Evolutionary conservation across 2,329 filamentous ascomycete genomes (phyloP).

Genomic region (Herpotrichia juniperi): DNA sequence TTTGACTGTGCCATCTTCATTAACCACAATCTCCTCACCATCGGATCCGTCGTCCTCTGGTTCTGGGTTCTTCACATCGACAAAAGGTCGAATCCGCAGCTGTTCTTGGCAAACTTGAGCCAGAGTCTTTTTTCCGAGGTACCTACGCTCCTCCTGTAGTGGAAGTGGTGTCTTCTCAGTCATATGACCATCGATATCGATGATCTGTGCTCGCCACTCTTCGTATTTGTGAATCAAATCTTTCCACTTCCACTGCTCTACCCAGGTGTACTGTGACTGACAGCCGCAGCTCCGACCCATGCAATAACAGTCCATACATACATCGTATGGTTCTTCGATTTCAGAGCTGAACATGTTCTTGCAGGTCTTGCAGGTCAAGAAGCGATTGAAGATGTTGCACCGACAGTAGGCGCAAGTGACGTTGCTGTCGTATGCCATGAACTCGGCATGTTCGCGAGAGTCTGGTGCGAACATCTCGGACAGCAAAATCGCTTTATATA

Average conservation of each 20-base stretch:
- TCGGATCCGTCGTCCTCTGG: conserved; percentile 53
- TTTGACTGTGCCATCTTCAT: conserved; percentile 68
- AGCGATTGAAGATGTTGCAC: conserved; percentile 96
- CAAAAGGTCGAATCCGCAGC: conserved; percentile 77
- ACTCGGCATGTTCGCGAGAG: conserved; percentile 73
- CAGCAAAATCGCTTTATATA: conserved; percentile 80
- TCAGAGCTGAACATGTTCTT: conserved; percentile 69
- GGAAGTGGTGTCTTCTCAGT: conserved; percentile 71
- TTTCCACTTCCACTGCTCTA: conserved; percentile 89
- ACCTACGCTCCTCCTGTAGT: conserved; percentile 71
- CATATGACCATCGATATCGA: conserved; percentile 71
- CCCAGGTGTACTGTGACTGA: conserved; percentile 84
- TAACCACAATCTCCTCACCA: conserved; percentile 63
- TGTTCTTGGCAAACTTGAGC: conserved; percentile 96
- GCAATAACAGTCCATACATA: conserved; percentile 98
- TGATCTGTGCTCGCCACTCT: conserved; percentile 78
- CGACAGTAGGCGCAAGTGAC: conserved; percentile 96
- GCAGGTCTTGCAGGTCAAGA: conserved; percentile 89
- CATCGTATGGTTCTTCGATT: conserved; percentile 86
- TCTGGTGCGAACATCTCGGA: conserved; percentile 83
- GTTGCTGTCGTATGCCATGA: conserved; percentile 83
- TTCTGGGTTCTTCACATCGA: conserved; percentile 73
- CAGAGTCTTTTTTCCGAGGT: conserved; percentile 75
- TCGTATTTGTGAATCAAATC: conserved; percentile 81
- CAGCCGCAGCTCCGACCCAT: conserved; percentile 95